A percentile compares a stretch with the other conserved stretches of the same genome.
Conservation (phyloP, 257 asterid genomes). For the Ajuga chamaepitys region DNA sequence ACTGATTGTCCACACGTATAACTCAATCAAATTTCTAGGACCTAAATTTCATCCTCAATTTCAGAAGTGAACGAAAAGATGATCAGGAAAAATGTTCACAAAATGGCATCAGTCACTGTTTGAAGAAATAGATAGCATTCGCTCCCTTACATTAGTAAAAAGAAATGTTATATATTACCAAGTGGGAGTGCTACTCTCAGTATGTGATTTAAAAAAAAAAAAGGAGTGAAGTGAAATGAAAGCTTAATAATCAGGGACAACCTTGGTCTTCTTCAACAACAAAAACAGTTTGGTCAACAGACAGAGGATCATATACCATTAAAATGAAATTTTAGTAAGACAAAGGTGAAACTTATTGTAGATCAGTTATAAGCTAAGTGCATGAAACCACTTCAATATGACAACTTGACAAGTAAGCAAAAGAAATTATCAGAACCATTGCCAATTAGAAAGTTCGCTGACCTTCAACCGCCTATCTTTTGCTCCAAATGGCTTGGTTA, state of each 20-base stretch:
- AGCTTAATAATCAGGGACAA: not conserved
- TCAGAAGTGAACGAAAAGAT: not conserved
- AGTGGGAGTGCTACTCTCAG: not conserved
- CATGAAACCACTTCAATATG: not conserved
- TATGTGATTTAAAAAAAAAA: not conserved
- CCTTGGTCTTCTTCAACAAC: not conserved
- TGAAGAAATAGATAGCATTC: not conserved
- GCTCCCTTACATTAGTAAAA: not conserved
- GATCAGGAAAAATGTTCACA: not conserved
- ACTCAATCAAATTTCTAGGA: not conserved
- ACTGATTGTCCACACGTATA: not conserved
- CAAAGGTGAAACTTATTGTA: not conserved
- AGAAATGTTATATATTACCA: too few relatives aligned
- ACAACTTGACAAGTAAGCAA: not conserved
- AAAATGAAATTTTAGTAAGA: not conserved
- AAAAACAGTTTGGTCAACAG: not conserved
- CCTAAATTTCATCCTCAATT: not conserved
- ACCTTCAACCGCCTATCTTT: constrained; percentile 64
- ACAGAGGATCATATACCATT: not conserved
- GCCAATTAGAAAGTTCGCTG: constrained; percentile 8
- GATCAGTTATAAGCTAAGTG: not conserved
- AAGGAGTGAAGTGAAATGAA: not conserved
- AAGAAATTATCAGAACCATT: not conserved
- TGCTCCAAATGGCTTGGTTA: constrained; percentile 59
- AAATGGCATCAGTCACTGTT: not conserved